A percentile compares a stretch with the other conserved stretches of the same genome.
phyloP scores from a whole-genome alignment of 305 asterid genomes.

The Fraxinus platypoda region DNA sequence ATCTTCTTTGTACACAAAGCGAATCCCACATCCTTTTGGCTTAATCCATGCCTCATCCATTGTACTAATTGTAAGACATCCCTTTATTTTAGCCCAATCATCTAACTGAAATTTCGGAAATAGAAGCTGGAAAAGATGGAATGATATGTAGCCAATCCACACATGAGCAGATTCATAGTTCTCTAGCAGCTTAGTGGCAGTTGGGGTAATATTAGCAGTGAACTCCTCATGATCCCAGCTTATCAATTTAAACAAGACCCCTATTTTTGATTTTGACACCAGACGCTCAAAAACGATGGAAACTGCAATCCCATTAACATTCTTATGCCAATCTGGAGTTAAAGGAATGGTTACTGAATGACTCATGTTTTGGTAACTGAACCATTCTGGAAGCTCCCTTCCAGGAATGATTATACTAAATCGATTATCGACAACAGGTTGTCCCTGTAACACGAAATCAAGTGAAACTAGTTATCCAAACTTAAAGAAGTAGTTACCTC shows the following conservation, averaged over 20 bases:
- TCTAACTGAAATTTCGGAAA: neutral
- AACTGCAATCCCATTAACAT: neutral
- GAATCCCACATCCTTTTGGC: neutral
- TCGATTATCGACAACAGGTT: neutral
- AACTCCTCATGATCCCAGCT: neutral
- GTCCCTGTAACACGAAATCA: neutral
- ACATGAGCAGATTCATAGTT: neutral
- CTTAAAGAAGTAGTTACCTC: too few relatives aligned
- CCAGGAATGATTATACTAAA: neutral
- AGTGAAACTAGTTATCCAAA: too few relatives aligned
- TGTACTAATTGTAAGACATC: constrained; percentile 2
- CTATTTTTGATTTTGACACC: constrained; percentile 12
- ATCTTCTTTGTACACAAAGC: neutral
- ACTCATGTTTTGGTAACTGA: neutral
- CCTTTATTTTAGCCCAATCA: neutral
- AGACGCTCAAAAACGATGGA: neutral
- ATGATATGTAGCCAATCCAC: constrained; percentile 7
- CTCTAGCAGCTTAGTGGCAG: neutral
- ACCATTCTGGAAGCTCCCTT: neutral
- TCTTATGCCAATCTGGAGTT: neutral
- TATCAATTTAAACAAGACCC: constrained; percentile 11
- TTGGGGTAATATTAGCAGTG: neutral
- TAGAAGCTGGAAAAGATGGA: neutral
- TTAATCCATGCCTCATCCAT: constrained; percentile 16
- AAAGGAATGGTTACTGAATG: neutral